Evolutionary conservation across 805 yeast species (phyloP).

Genomic region (Priceomyces melissophilus): DNA sequence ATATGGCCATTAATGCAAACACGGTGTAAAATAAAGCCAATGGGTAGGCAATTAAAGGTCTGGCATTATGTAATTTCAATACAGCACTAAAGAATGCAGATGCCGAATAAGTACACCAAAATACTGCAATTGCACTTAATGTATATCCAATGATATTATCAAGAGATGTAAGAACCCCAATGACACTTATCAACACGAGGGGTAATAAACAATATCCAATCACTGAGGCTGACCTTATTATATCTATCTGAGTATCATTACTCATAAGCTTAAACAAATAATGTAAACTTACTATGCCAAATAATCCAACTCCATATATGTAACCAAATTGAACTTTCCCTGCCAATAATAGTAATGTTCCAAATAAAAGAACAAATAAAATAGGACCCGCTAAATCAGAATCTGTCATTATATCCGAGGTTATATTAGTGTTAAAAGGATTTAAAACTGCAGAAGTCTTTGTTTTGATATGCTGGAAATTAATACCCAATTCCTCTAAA

Average conservation of each 20-base stretch:
- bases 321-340: slow-evolving; percentile 97
- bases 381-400: slow-evolving; percentile 95
- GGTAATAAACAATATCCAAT: slow-evolving; percentile 94
- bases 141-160: slow-evolving; percentile 75
- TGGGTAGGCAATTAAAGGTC: slow-evolving; percentile 92
- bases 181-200: slow-evolving; percentile 69
- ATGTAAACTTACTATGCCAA: slow-evolving; percentile 85
- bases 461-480: slow-evolving; percentile 78
- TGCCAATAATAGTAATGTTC: slow-evolving; percentile 72
- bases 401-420: slow-evolving; percentile 76
- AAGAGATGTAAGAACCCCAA: slow-evolving; percentile 63
- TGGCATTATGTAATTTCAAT: slow-evolving; percentile 75
- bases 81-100: slow-evolving; percentile 90
- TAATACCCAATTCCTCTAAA: slow-evolving; percentile 89
- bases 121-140: slow-evolving; percentile 61
- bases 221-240: slow-evolving; percentile 79
- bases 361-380: slow-evolving; percentile 82
- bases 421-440: slow-evolving; percentile 59
- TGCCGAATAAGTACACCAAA: slow-evolving; percentile 92
- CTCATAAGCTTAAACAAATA: slow-evolving; percentile 86
- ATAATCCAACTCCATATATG: slow-evolving; percentile 90
- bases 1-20: slow-evolving; percentile 93
- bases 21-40: slow-evolving; percentile 85
- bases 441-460: slow-evolving; percentile 86
- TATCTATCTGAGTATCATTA: slow-evolving; percentile 49